Evolutionary conservation across 139 green algal species (phyloP), one percentile per base, ranked within the genome.

Genomic region (Yamagishiella unicocca): DNA sequence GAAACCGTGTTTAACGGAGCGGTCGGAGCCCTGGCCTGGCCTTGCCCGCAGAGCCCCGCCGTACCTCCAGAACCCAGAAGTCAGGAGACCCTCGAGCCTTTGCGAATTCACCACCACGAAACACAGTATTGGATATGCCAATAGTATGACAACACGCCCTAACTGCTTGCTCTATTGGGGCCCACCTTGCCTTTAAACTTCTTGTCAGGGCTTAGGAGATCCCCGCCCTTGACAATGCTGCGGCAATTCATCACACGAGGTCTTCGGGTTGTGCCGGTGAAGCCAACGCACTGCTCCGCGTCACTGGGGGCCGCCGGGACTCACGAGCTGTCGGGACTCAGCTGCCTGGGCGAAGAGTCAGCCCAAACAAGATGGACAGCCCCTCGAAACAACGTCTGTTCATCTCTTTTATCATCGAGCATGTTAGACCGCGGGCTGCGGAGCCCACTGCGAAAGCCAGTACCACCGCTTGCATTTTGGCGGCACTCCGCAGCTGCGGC

Each of bases 281-380:
- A 42, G 24, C 43, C 22, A 43, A n/a, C 14, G 42, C 27, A n/a
- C 14, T 42, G 25, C 43, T 8, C 25, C 42, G 40, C 72, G 40
- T 62, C 72, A 45, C 29, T 62, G 12, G 72, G 0, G 27, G 19
- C 8, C 8, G 72, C 72, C 2, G 45, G 29, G 43, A 9, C 43
- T 42, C 38, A 40, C 27, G 72, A 80, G 72, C 72, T 80, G 72
- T 80, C 72, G n/a, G 72, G 22, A 42, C 43, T 38, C 10, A 2
- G 43, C 27, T 80, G 72, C 45, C 4, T 25, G 43, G 9, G 43
- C 42, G 40, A 25, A 24, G 70, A 46, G 37, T 35, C 66, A 45
- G 33, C n/a, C n/a, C n/a, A n/a, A n/a, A n/a, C n/a, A n/a, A n/a
- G n/a, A n/a, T n/a, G n/a, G n/a, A n/a, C n/a, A n/a, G n/a, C n/a